Conservation (phyloP, 495 filamentous ascomycete genomes). For the Cercophora scortea region DNA sequence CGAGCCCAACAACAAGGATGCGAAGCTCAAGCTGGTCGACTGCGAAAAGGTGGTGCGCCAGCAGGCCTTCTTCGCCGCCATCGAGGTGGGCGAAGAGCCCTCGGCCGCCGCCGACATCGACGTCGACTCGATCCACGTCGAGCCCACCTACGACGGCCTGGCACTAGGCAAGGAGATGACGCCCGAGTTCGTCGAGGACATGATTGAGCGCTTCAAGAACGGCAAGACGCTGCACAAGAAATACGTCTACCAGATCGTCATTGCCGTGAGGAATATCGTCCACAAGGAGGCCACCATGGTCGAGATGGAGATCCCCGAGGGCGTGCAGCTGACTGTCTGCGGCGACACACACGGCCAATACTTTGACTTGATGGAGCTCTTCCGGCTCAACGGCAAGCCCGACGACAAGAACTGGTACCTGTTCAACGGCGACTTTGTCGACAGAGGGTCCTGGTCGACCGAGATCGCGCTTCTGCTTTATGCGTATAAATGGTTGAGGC, state of each 20-base stretch:
- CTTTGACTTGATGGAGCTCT: constrained; percentile 94
- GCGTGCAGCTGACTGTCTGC: constrained; percentile 80
- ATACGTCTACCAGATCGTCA: constrained; percentile 93
- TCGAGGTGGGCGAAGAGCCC: constrained; percentile 85
- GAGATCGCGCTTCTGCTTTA: constrained; percentile 93
- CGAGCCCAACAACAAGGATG: constrained; percentile 80
- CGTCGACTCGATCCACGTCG: constrained; percentile 74
- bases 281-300: constrained; percentile 96
- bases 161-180: constrained; percentile 80
- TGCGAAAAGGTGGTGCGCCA: constrained; percentile 89
- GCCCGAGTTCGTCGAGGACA: constrained; percentile 91
- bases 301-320: constrained; percentile 74
- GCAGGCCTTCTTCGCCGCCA: constrained; percentile 86
- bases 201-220: constrained; percentile 91
- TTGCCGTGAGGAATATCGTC: constrained; percentile 82
- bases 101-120: constrained; percentile 88
- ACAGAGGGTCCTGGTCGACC: constrained; percentile 94
- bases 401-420: constrained; percentile 82
- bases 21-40: constrained; percentile 80
- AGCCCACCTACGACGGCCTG: constrained; percentile 78
- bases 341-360: constrained; percentile 99
- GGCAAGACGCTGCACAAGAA: constrained; percentile 93
- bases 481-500: constrained; percentile 92
- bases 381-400: constrained; percentile 81
- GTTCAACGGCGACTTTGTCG: constrained; percentile 99